A percentile compares a stretch with the other conserved stretches of the same genome.
These are phyloP conservation scores for Ruellia speciosa DNA, from an alignment of 305 asterid genomes.

Conservation along the genomic window DNA sequence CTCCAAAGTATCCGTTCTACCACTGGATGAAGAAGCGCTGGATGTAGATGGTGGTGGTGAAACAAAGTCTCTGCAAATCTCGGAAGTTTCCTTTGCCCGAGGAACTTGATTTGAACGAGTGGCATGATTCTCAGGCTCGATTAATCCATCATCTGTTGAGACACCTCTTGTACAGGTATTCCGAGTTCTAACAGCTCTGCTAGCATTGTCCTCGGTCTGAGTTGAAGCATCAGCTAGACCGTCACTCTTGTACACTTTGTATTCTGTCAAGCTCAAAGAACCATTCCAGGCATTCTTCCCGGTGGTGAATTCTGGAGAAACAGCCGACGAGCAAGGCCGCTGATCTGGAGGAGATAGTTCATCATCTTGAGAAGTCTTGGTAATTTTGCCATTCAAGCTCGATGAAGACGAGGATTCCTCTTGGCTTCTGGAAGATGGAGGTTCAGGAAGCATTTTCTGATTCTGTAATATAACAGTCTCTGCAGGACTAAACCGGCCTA, in stretches of 20 bases:
- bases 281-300: slow-evolving; percentile 67
- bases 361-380: slow-evolving; percentile 71
- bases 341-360: slow-evolving; percentile 67
- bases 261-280: slow-evolving; percentile 61
- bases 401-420: slow-evolving; percentile 84
- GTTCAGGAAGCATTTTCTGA: slow-evolving; percentile 74
- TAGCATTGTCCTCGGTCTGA: slow-evolving; percentile 70
- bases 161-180: slow-evolving; percentile 65
- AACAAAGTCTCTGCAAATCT: slow-evolving; percentile 40
- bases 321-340: slow-evolving; percentile 47
- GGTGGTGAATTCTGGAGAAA: slow-evolving; percentile 58
- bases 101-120: slow-evolving; percentile 27
- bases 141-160: slow-evolving; percentile 63
- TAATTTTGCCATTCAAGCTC: slow-evolving; percentile 59
- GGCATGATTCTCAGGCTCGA: slow-evolving; percentile 30
- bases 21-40: slow-evolving; percentile 71
- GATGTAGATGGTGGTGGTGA: slow-evolving; percentile 75
- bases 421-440: slow-evolving; percentile 74
- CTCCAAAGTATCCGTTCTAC: slow-evolving; percentile 80
- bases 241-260: slow-evolving; percentile 65
- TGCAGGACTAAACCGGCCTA: slow-evolving; percentile 66
- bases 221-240: slow-evolving; percentile 92
- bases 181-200: slow-evolving; percentile 28
- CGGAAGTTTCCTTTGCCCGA: slow-evolving; percentile 38
- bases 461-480: slow-evolving; percentile 48